phyloP scores from a whole-genome alignment of 768 basidiomycete species.

The Boletus sp. region DNA sequence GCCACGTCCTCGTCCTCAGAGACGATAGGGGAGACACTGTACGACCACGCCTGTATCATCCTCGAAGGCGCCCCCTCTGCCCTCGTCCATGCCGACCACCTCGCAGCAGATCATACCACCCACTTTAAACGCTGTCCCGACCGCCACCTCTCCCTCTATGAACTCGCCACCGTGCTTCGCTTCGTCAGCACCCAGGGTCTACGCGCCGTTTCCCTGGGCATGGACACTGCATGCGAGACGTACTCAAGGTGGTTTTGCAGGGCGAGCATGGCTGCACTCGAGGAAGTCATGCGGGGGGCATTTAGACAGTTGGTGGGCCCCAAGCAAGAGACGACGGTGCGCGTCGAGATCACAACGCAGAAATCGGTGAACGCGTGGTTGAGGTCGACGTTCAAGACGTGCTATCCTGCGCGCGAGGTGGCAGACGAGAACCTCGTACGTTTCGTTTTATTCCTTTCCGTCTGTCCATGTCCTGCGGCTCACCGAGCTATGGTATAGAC shows the following conservation, averaged over 20 bases:
- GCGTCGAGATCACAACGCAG: not conserved
- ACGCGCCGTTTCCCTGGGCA: not conserved
- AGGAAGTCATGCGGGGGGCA: not conserved
- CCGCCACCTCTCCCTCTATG: slow-evolving; percentile 8
- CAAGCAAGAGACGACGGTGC: not conserved
- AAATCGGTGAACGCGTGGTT: slow-evolving; percentile 10
- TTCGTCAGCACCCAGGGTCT: slow-evolving; percentile 7
- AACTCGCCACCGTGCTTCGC: slow-evolving; percentile 10
- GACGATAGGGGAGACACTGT: not conserved
- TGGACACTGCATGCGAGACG: slow-evolving; percentile 12
- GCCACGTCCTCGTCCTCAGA: too few species aligned
- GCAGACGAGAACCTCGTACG: slow-evolving; percentile 7
- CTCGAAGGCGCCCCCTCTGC: slow-evolving; percentile 1
- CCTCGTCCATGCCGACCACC: slow-evolving; percentile 3
- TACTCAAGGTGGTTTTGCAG: slow-evolving; percentile 13
- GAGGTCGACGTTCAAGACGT: not conserved
- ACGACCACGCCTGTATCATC: slow-evolving; percentile 17
- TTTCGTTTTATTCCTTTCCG: not conserved
- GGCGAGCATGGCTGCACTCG: not conserved
- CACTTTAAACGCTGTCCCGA: not conserved
- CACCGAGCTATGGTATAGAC: not conserved
- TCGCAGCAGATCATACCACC: not conserved
- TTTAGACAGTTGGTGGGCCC: not conserved
- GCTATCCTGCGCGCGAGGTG: slow-evolving; percentile 2
- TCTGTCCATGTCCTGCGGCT: too few species aligned